Percentiles rank a stretch among this genome's conserved stretches.
Conservation (phyloP, 805 yeast species). For the Metschnikowia anglica region DNA sequence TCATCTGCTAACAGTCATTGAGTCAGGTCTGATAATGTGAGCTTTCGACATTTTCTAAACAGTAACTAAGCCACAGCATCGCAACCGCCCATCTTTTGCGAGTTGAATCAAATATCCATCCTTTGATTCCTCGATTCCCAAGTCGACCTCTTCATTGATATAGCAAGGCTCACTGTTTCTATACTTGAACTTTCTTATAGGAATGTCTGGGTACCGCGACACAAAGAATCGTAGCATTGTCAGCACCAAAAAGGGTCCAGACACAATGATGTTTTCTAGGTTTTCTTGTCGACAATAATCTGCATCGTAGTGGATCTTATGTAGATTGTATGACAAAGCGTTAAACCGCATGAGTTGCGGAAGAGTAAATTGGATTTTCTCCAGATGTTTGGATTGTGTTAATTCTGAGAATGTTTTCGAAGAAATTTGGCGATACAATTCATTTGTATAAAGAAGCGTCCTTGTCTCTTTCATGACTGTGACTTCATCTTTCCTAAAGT, state of each 20-base stretch:
- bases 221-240: slow-evolving; percentile 52
- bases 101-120: slow-evolving; percentile 3
- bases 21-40: too few relatives aligned
- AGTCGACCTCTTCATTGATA: slow-evolving; percentile 31
- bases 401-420: neutral
- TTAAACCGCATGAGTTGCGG: slow-evolving; percentile 61
- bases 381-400: neutral
- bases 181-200: slow-evolving; percentile 42
- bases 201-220: slow-evolving; percentile 14
- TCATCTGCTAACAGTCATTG: too few relatives aligned
- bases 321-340: slow-evolving; percentile 78
- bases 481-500: slow-evolving; percentile 33
- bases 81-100: slow-evolving; percentile 4
- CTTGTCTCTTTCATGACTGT: slow-evolving; percentile 50
- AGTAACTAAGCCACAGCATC: slow-evolving; percentile 13
- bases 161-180: slow-evolving; percentile 52
- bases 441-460: slow-evolving; percentile 59
- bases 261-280: slow-evolving; percentile 62
- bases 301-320: slow-evolving; percentile 73
- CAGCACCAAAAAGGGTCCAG: slow-evolving; percentile 78
- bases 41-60: too few relatives aligned
- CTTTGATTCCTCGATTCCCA: slow-evolving; percentile 5
- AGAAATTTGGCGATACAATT: slow-evolving; percentile 20
- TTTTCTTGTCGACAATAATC: slow-evolving; percentile 58
- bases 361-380: slow-evolving; percentile 32